phyloP scores from a whole-genome alignment of 306 rosid species.

The Hippophae rhamnoides region DNA sequence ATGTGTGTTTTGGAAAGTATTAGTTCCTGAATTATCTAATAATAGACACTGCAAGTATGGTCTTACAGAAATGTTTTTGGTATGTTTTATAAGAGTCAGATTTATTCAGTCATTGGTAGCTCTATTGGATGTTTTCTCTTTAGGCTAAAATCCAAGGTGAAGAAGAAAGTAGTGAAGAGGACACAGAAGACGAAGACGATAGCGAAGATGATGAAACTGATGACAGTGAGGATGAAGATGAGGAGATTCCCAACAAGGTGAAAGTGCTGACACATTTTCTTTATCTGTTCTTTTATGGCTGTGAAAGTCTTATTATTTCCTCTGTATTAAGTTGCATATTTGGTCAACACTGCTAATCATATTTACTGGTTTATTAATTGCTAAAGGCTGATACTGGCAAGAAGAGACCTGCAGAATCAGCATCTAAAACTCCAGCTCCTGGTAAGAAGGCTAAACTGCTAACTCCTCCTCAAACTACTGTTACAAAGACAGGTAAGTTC shows the following conservation, averaged over 20 bases:
- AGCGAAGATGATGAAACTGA: slow-evolving; percentile 26
- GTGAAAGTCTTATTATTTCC: background rate
- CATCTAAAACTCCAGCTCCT: slow-evolving; percentile 30
- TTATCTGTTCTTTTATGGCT: background rate
- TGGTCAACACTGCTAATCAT: slow-evolving; percentile 1
- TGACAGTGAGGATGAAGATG: slow-evolving; percentile 30
- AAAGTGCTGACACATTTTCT: background rate
- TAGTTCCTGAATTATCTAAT: no score
- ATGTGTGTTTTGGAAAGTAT: no score
- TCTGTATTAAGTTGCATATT: background rate
- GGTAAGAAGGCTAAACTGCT: slow-evolving; percentile 53
- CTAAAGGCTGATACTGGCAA: slow-evolving; percentile 37
- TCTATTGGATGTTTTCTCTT: slow-evolving; percentile 8
- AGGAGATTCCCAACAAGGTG: slow-evolving; percentile 51
- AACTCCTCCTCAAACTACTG: slow-evolving; percentile 57
- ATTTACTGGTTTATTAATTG: background rate
- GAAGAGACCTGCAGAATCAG: slow-evolving; percentile 34
- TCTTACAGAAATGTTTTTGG: no score
- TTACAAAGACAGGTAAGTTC: slow-evolving; percentile 44
- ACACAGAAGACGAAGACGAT: slow-evolving; percentile 16
- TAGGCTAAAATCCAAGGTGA: slow-evolving; percentile 24
- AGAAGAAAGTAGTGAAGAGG: slow-evolving; percentile 23
- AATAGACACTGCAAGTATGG: no score
- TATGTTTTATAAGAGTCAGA: no score
- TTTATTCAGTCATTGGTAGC: background rate